Evolutionary conservation across 2,329 filamentous ascomycete species (phyloP).

Genomic region (Aspergillus calidoustus): DNA sequence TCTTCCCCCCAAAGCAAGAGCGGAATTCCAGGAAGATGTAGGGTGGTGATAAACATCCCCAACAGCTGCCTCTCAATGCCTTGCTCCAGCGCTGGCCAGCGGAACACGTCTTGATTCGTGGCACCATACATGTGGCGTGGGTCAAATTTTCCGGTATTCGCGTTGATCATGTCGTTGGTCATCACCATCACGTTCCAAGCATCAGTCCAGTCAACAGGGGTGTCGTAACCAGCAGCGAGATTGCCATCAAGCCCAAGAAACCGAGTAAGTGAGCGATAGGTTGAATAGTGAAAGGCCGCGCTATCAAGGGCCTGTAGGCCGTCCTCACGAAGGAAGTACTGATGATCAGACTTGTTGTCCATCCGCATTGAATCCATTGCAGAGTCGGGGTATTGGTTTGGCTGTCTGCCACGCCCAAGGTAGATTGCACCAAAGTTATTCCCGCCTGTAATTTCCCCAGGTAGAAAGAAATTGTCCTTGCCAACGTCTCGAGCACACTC

Average conservation of each 20-base stretch:
- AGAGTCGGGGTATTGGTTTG: constrained; percentile 56
- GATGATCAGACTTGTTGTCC: constrained; percentile 48
- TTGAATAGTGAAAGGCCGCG: constrained; percentile 66
- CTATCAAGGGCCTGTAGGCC: constrained; percentile 61
- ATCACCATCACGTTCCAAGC: constrained; percentile 62
- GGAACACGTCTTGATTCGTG: constrained; percentile 69
- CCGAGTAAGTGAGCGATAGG: constrained; percentile 66
- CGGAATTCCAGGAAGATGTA: constrained; percentile 65
- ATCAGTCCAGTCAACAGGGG: constrained; percentile 58
- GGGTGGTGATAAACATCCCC: constrained; percentile 62
- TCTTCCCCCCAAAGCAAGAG: constrained; percentile 68
- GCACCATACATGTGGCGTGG: constrained; percentile 68
- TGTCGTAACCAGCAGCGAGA: constrained; percentile 58
- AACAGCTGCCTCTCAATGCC: constrained; percentile 63
- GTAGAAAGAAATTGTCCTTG: constrained; percentile 67
- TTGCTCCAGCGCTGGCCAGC: constrained; percentile 64
- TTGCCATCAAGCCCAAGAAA: constrained; percentile 66
- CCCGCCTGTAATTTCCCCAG: constrained; percentile 67
- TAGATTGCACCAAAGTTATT: constrained; percentile 66
- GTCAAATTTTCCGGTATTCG: constrained; percentile 65
- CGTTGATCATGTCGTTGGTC: constrained; percentile 65
- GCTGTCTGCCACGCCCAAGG: constrained; percentile 65
- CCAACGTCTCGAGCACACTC: constrained; percentile 61
- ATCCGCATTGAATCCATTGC: constrained; percentile 54
- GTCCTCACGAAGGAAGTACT: constrained; percentile 57